Evolutionary conservation across 108 stramenopile genomes (phyloP).

Genomic region (Mayamaea pseudoterrestris): DNA sequence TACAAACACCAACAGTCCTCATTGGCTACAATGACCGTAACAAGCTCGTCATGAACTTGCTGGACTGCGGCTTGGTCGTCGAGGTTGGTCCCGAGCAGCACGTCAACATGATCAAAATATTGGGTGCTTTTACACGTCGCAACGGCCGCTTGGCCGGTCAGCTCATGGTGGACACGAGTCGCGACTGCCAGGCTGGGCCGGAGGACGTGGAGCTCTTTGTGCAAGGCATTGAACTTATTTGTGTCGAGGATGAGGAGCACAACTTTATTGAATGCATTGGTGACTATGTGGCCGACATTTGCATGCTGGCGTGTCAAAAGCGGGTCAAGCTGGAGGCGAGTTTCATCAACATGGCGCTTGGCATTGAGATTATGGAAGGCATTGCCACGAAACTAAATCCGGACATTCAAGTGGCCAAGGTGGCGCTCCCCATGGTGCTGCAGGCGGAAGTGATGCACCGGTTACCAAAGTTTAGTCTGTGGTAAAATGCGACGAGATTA

Average conservation of each 20-base stretch:
- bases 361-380: conserved; percentile 86
- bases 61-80: conserved; percentile 80
- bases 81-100: conserved; percentile 79
- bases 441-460: conserved; percentile 80
- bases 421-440: conserved; percentile 68
- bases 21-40: too few species aligned
- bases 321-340: conserved; percentile 74
- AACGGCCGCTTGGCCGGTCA: conserved; percentile 66
- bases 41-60: conserved; percentile 45
- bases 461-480: conserved; percentile 5
- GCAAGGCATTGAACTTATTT: conserved; percentile 63
- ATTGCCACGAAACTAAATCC: conserved; percentile 58
- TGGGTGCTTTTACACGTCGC: conserved; percentile 75
- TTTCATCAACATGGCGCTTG: conserved; percentile 79
- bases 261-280: conserved; percentile 84
- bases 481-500: conserved; percentile 1
- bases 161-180: conserved; percentile 71
- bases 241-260: conserved; percentile 37
- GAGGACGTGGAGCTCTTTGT: conserved; percentile 69
- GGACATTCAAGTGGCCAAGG: conserved; percentile 51
- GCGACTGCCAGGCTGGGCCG: conserved; percentile 48
- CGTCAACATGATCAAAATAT: conserved; percentile 64
- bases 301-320: conserved; percentile 66
- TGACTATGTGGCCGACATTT: conserved; percentile 83
- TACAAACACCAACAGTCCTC: conserved; percentile 8